These are phyloP conservation scores for Euclidium syriacum DNA, from an alignment of 345 rosid species.

Conservation along the genomic window DNA sequence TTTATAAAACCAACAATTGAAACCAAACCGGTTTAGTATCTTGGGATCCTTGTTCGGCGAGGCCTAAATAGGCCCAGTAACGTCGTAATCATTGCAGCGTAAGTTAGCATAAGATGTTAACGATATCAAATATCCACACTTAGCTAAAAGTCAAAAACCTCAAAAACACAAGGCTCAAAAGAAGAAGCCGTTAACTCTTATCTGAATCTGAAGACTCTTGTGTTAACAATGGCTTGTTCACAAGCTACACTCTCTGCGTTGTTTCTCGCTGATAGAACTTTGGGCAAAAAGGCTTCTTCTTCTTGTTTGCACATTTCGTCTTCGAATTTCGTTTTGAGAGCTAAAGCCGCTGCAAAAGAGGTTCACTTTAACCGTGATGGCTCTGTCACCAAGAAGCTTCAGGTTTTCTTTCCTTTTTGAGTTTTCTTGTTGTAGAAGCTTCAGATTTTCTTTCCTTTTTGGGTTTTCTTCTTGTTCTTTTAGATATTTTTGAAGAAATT, in stretches of 20 bases:
- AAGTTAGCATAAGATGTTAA: slow-evolving; percentile 6
- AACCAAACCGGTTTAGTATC: no score
- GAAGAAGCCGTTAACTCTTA: slow-evolving; percentile 18
- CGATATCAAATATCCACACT: neutral
- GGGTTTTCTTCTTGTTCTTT: neutral
- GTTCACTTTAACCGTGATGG: slow-evolving; percentile 85
- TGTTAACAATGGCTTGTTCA: slow-evolving; percentile 54
- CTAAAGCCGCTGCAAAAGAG: slow-evolving; percentile 65
- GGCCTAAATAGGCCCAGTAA: slow-evolving; percentile 17
- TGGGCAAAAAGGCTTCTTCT: slow-evolving; percentile 31
- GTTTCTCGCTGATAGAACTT: slow-evolving; percentile 34
- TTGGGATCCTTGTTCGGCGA: neutral
- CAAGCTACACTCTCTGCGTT: slow-evolving; percentile 50
- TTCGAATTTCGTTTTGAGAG: slow-evolving; percentile 7
- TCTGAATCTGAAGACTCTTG: slow-evolving; percentile 21
- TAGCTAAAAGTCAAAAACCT: neutral
- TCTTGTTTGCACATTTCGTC: neutral
- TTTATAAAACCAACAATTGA: no score
- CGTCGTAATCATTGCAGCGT: neutral
- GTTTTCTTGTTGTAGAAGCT: slow-evolving; percentile 41
- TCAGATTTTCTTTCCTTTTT: slow-evolving; percentile 40
- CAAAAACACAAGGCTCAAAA: slow-evolving; percentile 30
- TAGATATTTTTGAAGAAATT: neutral
- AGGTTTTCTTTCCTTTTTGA: slow-evolving; percentile 36
- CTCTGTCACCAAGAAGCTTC: slow-evolving; percentile 72